phyloP scores from a whole-genome alignment of 106 monocot species.

The Dendrobium nobile region DNA sequence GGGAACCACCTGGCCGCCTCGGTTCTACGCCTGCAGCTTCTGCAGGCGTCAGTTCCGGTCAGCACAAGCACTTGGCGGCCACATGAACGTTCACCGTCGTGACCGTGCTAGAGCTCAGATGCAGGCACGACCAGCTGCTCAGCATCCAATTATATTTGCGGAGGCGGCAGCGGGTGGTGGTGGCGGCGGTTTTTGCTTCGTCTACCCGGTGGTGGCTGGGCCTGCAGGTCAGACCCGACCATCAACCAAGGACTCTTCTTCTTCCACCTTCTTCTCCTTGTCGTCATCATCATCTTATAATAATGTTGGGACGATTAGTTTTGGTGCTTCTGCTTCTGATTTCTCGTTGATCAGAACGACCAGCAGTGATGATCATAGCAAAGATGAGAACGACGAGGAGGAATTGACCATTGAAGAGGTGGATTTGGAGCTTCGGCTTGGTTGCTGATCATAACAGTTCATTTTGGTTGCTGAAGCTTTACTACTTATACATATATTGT shows the following conservation, averaged over 20 bases:
- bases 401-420: not conserved
- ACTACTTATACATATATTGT: no score
- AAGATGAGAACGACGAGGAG: not conserved
- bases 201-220: not conserved
- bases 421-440: conserved; percentile 5
- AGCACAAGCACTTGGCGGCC: conserved; percentile 35
- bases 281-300: no score
- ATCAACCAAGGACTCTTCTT: not conserved
- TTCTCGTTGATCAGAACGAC: not conserved
- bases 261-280: not conserved
- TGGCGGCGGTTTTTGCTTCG: not conserved
- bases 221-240: not conserved
- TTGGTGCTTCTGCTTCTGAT: not conserved
- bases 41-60: conserved; percentile 34
- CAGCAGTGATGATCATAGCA: not conserved
- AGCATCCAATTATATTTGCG: not conserved
- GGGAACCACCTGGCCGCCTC: conserved; percentile 37
- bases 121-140: not conserved
- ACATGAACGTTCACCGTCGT: conserved; percentile 41
- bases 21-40: conserved; percentile 33
- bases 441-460: not conserved
- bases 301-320: not conserved
- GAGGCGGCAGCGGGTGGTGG: not conserved
- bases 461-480: not conserved
- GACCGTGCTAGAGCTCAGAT: conserved; percentile 23